phyloP scores from a whole-genome alignment of 441 rosid species.

The Mallotus repandus region DNA sequence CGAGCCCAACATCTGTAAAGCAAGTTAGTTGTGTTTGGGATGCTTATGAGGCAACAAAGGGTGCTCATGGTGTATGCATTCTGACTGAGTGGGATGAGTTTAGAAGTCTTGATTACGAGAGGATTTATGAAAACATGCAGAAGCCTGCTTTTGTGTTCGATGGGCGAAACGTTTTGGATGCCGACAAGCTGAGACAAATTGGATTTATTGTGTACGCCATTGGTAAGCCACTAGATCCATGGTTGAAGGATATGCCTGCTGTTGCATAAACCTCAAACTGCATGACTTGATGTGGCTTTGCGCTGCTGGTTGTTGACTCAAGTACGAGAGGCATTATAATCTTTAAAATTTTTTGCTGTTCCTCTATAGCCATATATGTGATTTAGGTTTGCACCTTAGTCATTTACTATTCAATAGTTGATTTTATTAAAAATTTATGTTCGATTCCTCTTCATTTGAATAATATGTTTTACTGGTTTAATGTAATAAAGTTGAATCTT shows the following conservation, averaged over 20 bases:
- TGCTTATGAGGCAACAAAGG: constrained; percentile 69
- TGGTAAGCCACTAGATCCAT: constrained; percentile 82
- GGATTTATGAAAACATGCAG: constrained; percentile 76
- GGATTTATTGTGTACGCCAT: constrained; percentile 86
- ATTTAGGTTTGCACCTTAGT: background rate
- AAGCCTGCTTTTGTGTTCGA: constrained; percentile 85
- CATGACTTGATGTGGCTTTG: constrained; percentile 11
- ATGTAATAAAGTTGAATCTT: constrained; percentile 3
- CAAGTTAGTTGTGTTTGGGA: constrained; percentile 70
- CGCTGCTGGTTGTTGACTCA: constrained; percentile 16
- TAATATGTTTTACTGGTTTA: constrained; percentile 12
- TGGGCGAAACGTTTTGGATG: constrained; percentile 67
- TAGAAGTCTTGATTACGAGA: constrained; percentile 64
- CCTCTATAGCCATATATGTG: background rate
- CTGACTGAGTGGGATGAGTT: constrained; percentile 92
- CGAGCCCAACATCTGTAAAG: constrained; percentile 61
- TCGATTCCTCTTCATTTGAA: background rate
- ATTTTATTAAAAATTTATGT: background rate
- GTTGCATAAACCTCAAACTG: constrained; percentile 41
- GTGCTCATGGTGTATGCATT: constrained; percentile 80
- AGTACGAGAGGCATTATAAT: background rate
- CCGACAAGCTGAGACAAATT: constrained; percentile 57
- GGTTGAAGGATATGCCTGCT: constrained; percentile 95
- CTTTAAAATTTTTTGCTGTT: background rate
- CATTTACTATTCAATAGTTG: background rate